Base-by-base conservation (phyloP, 495 filamentous ascomycete species). In the Penicillium coprophilum region DNA sequence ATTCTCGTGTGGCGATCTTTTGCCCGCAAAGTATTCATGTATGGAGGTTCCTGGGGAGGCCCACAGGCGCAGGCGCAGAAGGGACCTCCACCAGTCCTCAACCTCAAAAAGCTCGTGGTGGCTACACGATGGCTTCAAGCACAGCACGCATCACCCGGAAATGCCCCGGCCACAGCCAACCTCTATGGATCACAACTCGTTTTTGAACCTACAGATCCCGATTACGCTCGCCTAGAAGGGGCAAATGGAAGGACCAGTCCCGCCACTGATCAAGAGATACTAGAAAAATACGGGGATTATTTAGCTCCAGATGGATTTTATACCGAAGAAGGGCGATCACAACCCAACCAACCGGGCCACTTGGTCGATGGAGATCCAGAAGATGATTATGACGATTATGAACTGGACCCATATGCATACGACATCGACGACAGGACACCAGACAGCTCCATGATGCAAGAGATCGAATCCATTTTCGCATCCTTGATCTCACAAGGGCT, bases 1-100 rank as follows among this genome's bases (percentile, higher is more conserved):
- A 80, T 89, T 4, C 78, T 96, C 0, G 81, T 96, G 8, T 96
- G 90, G 91, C 85, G 93, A 3, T 88, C 88, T 2, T 80, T 98
- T 19, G 83, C 87, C 12, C 83, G 94, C 9, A 87, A 84, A 47
- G 85, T 87, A 0, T 97, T 93, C 65, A 72, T 91, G 10, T 74
- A 88, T 17, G 73, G 72, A 43, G 82, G 84, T 28, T 75, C 80
- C 66, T 64, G 72, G 63, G 65, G 85, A 65, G 77, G 85, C 20
- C 58, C 58, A 6, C 67, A 65, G 46, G 64, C 62, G 53, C 67
- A 68, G 52, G 68, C 65, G 47, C 72, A 74, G 50, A 71, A 73
- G 24, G 71, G 73, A 4, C 74, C 76, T 6, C 76, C 75, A 10
- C 77, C 77, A 7, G 72, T 69, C 20, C 66, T 80, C 1, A 76